Evolutionary conservation across 208 protist species (phyloP).

Genomic region (Borovskyia barvae): DNA sequence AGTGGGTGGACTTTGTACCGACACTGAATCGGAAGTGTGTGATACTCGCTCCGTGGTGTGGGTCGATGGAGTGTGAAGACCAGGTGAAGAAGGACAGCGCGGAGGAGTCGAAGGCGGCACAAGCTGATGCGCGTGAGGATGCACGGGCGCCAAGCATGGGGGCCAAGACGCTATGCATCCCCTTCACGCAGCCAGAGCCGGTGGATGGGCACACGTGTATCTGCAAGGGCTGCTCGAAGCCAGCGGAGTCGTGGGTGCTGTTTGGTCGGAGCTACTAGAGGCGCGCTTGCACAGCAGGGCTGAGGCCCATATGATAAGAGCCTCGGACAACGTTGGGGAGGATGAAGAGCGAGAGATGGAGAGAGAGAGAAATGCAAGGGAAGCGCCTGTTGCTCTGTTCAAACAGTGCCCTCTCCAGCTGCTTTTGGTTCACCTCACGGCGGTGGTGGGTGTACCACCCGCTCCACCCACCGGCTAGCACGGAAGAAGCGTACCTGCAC

Average conservation of each 20-base stretch:
- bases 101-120: constrained; percentile 73
- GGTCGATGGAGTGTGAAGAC: constrained; percentile 90
- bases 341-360: too few relatives aligned
- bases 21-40: constrained; percentile 90
- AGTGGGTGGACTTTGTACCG: constrained; percentile 92
- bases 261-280: constrained; percentile 90
- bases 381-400: too few relatives aligned
- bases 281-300: too few relatives aligned
- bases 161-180: constrained; percentile 97
- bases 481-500: too few relatives aligned
- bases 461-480: too few relatives aligned
- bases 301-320: too few relatives aligned
- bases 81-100: constrained; percentile 93
- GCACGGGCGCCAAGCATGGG: constrained; percentile 91
- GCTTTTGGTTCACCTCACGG: too few relatives aligned
- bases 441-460: too few relatives aligned
- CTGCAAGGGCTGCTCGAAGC: constrained; percentile 75
- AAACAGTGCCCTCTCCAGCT: too few relatives aligned
- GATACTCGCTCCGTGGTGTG: constrained; percentile 93
- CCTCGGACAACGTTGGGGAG: too few relatives aligned
- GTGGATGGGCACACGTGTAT: constrained; percentile 87
- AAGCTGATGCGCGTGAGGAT: constrained; percentile 63
- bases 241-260: constrained; percentile 75
- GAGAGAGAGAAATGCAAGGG: too few relatives aligned
- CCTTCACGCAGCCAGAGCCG: constrained; percentile 88